phyloP scores from a whole-genome alignment of 352 stramenopile genomes.

The Phytophthora sp. region DNA sequence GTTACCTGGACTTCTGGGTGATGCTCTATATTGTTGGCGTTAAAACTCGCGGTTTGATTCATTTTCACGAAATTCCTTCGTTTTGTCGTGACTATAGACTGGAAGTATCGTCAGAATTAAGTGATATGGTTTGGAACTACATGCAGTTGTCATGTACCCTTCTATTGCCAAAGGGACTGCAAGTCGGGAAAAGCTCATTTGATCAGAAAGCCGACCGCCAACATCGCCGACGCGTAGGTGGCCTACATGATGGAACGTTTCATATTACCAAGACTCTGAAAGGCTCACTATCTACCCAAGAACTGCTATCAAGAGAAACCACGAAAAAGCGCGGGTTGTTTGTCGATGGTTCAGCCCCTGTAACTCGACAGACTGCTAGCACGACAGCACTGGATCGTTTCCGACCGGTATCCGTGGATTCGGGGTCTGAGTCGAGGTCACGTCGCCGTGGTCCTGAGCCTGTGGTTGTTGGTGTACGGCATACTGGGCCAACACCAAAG shows the following conservation, averaged over 20 bases:
- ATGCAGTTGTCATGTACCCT: slow-evolving; percentile 68
- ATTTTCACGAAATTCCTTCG: slow-evolving; percentile 70
- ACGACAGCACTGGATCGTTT: slow-evolving; percentile 49
- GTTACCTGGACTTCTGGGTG: slow-evolving; percentile 85
- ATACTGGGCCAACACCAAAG: slow-evolving; percentile 33
- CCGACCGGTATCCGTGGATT: slow-evolving; percentile 34
- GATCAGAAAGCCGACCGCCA: slow-evolving; percentile 46
- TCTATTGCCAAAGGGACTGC: slow-evolving; percentile 61
- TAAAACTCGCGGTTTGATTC: slow-evolving; percentile 55
- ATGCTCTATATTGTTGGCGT: slow-evolving; percentile 83
- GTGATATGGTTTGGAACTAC: slow-evolving; percentile 51
- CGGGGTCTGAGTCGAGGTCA: not conserved
- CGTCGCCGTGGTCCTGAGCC: slow-evolving; percentile 15
- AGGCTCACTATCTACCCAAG: slow-evolving; percentile 49
- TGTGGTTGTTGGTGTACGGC: slow-evolving; percentile 41
- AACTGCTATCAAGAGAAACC: slow-evolving; percentile 36
- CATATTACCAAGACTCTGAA: slow-evolving; percentile 34
- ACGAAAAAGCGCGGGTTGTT: slow-evolving; percentile 31
- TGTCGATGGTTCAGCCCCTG: slow-evolving; percentile 36
- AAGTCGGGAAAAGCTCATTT: slow-evolving; percentile 55
- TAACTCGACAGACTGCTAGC: slow-evolving; percentile 41
- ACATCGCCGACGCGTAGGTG: slow-evolving; percentile 49
- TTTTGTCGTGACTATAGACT: slow-evolving; percentile 83
- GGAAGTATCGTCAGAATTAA: slow-evolving; percentile 62
- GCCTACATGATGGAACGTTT: slow-evolving; percentile 59